Percentiles rank a stretch among this genome's conserved stretches.
Conservation (phyloP, 202 grass and related monocot genomes). For the Panicum hallii region DNA sequence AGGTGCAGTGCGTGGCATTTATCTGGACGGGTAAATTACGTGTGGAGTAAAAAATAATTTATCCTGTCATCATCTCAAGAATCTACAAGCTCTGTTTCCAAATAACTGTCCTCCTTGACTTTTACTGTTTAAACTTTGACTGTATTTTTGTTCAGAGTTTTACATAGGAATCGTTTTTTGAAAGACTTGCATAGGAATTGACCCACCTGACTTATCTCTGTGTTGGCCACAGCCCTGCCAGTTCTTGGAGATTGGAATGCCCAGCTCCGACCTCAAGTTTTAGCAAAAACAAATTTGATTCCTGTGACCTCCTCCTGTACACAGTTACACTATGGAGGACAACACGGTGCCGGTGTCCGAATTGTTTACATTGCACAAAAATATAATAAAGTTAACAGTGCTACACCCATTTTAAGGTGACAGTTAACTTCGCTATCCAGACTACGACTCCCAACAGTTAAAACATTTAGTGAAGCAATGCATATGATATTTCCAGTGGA, state of each 20-base stretch:
- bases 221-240: too few species aligned
- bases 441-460: too few species aligned
- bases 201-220: too few species aligned
- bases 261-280: too few species aligned
- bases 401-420: too few species aligned
- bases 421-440: too few species aligned
- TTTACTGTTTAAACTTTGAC: background rate
- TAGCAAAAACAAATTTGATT: background rate
- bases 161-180: too few species aligned
- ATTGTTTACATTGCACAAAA: too few species aligned
- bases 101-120: background rate
- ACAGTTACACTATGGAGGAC: background rate
- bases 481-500: background rate
- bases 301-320: background rate
- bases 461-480: background rate
- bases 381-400: too few species aligned
- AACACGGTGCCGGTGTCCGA: background rate
- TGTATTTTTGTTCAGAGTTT: background rate
- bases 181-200: too few species aligned
- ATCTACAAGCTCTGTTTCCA: background rate
- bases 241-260: too few species aligned
- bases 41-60: too few species aligned
- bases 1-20: background rate
- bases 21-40: background rate
- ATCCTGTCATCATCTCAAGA: background rate